phyloP scores from a whole-genome alignment of 75 land plant genomes.

The Gnetum montanum region DNA sequence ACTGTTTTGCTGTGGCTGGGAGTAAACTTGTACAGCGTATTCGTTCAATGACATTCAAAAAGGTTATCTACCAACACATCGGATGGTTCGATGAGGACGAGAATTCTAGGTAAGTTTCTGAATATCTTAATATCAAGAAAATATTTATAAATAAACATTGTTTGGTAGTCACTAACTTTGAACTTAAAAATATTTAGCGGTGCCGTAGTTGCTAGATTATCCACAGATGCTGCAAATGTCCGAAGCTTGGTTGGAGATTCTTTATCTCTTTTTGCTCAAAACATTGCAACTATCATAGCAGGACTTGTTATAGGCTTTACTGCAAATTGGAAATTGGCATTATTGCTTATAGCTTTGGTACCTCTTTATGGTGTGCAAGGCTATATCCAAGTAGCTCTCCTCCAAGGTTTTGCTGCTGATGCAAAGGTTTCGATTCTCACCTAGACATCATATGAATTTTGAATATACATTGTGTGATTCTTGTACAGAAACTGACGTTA shows the following conservation, averaged over 20 bases:
- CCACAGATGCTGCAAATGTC: constrained; percentile 45
- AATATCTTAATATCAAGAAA: no score
- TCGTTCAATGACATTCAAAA: constrained; percentile 38
- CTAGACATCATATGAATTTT: neutral
- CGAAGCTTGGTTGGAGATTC: constrained; percentile 42
- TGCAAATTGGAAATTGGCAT: constrained; percentile 41
- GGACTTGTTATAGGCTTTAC: constrained; percentile 38
- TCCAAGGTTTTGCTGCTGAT: constrained; percentile 41
- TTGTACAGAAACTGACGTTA: neutral
- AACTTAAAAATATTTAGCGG: constrained; percentile 41
- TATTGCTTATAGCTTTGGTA: constrained; percentile 32
- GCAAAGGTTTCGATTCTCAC: constrained; percentile 32
- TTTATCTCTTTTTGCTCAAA: constrained; percentile 34
- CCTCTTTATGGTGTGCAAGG: constrained; percentile 43
- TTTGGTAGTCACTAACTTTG: no score
- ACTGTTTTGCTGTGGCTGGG: constrained; percentile 62
- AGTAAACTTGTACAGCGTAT: constrained; percentile 45
- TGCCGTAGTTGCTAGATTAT: constrained; percentile 39
- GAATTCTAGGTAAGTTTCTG: constrained; percentile 47
- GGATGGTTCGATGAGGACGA: constrained; percentile 41
- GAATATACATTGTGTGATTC: neutral
- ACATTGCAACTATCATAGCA: constrained; percentile 22
- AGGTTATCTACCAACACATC: constrained; percentile 38
- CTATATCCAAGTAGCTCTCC: constrained; percentile 26
- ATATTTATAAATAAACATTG: no score